Evolutionary conservation across 106 monocot species (phyloP).

Genomic region (Xerophyta viscosa): DNA sequence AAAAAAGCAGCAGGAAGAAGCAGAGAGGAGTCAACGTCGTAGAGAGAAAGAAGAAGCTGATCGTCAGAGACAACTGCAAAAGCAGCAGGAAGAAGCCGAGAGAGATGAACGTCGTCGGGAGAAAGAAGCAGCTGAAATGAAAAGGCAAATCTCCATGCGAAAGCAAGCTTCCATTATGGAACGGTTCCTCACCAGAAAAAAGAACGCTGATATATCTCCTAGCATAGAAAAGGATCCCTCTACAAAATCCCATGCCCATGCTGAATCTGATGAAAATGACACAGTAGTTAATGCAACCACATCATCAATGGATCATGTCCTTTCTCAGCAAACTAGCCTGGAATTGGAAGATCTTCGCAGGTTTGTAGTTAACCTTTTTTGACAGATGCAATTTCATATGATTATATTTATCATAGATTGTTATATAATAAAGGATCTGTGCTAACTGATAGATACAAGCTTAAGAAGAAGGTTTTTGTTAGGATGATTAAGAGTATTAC

Average conservation of each 20-base stretch:
- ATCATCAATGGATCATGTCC: slow-evolving; percentile 48
- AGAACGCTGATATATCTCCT: slow-evolving; percentile 13
- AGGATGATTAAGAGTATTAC: too few relatives aligned
- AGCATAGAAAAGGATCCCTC: background rate
- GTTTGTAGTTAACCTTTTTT: slow-evolving; percentile 22
- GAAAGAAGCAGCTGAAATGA: slow-evolving; percentile 49
- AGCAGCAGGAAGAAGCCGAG: slow-evolving; percentile 39
- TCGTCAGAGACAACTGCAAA: slow-evolving; percentile 41
- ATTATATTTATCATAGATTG: too few relatives aligned
- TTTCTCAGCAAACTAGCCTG: slow-evolving; percentile 28
- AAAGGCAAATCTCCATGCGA: slow-evolving; percentile 38
- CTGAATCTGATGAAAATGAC: slow-evolving; percentile 14
- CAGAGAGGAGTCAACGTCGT: slow-evolving; percentile 32
- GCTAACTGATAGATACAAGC: too few relatives aligned
- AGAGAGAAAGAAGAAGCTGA: slow-evolving; percentile 64
- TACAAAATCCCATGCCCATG: background rate
- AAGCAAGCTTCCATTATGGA: slow-evolving; percentile 93
- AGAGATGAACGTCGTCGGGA: slow-evolving; percentile 34
- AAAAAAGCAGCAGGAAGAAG: slow-evolving; percentile 39
- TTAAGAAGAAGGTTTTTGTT: too few relatives aligned
- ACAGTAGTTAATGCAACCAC: slow-evolving; percentile 18
- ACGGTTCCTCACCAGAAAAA: slow-evolving; percentile 64
- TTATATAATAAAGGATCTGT: too few relatives aligned
- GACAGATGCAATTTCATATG: too few relatives aligned
- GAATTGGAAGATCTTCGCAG: slow-evolving; percentile 32